Conservation (phyloP, 768 basidiomycete species). For the Pulveroboletus ravenelii region DNA sequence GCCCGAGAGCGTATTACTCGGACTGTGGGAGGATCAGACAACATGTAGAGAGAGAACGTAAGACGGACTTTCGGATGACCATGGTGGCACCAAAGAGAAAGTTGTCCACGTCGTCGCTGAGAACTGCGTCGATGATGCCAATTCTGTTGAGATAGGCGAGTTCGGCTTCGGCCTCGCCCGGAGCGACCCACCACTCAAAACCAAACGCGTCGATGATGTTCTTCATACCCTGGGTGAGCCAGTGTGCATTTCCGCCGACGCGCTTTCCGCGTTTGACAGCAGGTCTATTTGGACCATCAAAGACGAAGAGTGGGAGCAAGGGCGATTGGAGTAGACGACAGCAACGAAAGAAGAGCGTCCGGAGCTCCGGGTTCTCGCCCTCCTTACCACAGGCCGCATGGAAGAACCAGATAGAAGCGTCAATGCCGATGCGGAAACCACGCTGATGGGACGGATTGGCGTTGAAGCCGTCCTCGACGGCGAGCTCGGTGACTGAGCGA, state of each 20-base stretch:
- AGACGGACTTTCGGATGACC: slow-evolving; percentile 75
- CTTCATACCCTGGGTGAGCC: slow-evolving; percentile 73
- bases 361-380: slow-evolving; percentile 83
- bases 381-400: slow-evolving; percentile 65
- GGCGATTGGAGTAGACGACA: slow-evolving; percentile 72
- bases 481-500: slow-evolving; percentile 73
- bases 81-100: slow-evolving; percentile 83
- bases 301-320: slow-evolving; percentile 85
- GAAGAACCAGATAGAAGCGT: slow-evolving; percentile 80
- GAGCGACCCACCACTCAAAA: slow-evolving; percentile 77
- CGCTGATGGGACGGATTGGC: slow-evolving; percentile 58
- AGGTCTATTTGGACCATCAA: slow-evolving; percentile 85
- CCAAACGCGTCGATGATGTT: slow-evolving; percentile 75
- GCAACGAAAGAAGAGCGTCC: slow-evolving; percentile 84
- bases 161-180: slow-evolving; percentile 94
- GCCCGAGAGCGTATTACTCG: slow-evolving; percentile 68
- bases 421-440: slow-evolving; percentile 81
- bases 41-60: not conserved
- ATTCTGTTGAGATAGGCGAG: slow-evolving; percentile 79
- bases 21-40: slow-evolving; percentile 36
- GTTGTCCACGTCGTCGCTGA: slow-evolving; percentile 92
- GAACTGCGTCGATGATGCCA: slow-evolving; percentile 80
- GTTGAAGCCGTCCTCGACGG: slow-evolving; percentile 71
- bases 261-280: slow-evolving; percentile 75
- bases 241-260: slow-evolving; percentile 56